Evolutionary conservation across 169 alveolate species (phyloP).

Genomic region (Plasmodium vivax): DNA sequence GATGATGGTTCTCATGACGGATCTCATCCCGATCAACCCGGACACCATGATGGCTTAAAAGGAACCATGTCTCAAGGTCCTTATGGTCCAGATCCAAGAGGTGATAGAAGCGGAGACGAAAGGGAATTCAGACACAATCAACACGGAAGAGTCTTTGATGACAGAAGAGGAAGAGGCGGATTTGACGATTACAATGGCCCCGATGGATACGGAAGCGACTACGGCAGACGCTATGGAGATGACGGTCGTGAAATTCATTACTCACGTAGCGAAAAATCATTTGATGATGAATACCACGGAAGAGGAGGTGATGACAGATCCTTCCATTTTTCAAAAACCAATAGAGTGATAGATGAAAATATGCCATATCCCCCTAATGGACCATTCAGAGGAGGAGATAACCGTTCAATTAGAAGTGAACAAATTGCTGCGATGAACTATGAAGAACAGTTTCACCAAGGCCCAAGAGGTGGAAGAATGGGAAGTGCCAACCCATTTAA

Average conservation of each 20-base stretch:
- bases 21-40: not conserved
- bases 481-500: not conserved
- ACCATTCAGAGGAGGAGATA: not conserved
- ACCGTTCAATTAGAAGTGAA: not conserved
- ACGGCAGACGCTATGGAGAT: not conserved
- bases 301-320: not conserved
- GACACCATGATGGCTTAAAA: not conserved
- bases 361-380: not conserved
- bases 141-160: not conserved
- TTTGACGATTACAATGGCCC: not conserved
- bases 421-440: not conserved
- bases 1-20: not conserved
- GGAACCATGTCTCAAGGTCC: not conserved
- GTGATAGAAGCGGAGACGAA: not conserved
- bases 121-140: not conserved
- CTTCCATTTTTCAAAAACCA: not conserved
- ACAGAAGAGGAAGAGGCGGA: conserved; percentile 1
- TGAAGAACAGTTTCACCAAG: not conserved
- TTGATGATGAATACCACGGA: not conserved
- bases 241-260: not conserved
- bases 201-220: not conserved
- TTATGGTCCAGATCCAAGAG: not conserved
- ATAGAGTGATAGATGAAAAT: not conserved
- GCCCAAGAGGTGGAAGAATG: not conserved
- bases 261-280: not conserved